Percentiles rank a stretch among this genome's conserved stretches.
Evolutionary conservation across 106 monocot species (phyloP).

Genomic region (Allium fistulosum): DNA sequence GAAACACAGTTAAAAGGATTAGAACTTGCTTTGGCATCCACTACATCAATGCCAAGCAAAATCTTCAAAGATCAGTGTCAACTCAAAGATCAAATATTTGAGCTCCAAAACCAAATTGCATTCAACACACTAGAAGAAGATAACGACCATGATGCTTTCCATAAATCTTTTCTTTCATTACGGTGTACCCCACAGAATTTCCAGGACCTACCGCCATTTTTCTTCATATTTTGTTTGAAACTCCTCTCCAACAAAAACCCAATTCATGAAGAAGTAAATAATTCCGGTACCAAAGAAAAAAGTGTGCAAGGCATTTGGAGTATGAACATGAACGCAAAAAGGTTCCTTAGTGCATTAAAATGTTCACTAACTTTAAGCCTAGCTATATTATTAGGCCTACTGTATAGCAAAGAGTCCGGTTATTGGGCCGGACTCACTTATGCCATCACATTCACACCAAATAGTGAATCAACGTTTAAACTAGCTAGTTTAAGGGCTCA

Average conservation of each 20-base stretch:
- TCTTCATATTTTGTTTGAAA: slow-evolving; percentile 65
- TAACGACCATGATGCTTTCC: no score
- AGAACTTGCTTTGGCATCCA: slow-evolving; percentile 31
- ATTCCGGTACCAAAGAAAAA: slow-evolving; percentile 16
- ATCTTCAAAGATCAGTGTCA: slow-evolving; percentile 5
- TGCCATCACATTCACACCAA: slow-evolving; percentile 35
- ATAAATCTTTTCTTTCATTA: background rate
- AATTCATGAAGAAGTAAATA: slow-evolving; percentile 3
- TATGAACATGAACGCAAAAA: slow-evolving; percentile 12
- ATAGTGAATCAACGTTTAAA: slow-evolving; percentile 44
- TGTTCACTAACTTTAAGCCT: slow-evolving; percentile 38
- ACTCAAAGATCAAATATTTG: slow-evolving; percentile 13
- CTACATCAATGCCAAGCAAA: slow-evolving; percentile 14
- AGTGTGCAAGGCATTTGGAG: background rate
- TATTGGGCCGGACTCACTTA: slow-evolving; percentile 61
- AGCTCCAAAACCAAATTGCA: slow-evolving; percentile 23
- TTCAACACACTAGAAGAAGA: slow-evolving; percentile 2
- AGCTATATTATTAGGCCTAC: slow-evolving; percentile 37
- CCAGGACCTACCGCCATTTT: slow-evolving; percentile 30
- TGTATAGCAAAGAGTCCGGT: slow-evolving; percentile 33
- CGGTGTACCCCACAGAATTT: background rate
- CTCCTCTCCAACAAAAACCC: slow-evolving; percentile 12
- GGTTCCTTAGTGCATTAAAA: slow-evolving; percentile 24
- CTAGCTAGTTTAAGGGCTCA: slow-evolving; percentile 50
- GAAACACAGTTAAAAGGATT: slow-evolving; percentile 42